phyloP scores from a whole-genome alignment of 768 basidiomycete species.

The Porpolomopsis calyptriformis region DNA sequence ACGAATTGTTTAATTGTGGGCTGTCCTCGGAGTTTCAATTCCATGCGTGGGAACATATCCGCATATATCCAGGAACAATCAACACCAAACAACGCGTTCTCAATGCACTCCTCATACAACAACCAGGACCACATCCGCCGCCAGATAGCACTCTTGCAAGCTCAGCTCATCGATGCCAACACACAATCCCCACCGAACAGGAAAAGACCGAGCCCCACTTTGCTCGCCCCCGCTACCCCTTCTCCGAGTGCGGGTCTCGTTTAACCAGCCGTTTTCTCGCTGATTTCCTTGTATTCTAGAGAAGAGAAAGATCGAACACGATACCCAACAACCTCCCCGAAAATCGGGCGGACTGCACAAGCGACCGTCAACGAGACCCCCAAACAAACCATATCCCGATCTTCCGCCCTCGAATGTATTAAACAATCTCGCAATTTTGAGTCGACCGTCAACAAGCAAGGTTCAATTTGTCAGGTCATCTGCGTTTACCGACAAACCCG shows the following conservation, averaged over 20 bases:
- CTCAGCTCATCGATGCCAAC: conserved; percentile 37
- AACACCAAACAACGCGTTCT: conserved; percentile 8
- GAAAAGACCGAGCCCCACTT: conserved; percentile 28
- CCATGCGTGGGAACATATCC: conserved; percentile 3
- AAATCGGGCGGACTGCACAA: too few relatives aligned
- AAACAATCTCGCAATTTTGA: conserved; percentile 36
- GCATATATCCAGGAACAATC: conserved; percentile 14
- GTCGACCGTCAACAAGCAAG: conserved; percentile 7
- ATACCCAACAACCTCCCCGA: conserved; percentile 1
- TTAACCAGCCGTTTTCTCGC: neutral
- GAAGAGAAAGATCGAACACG: conserved; percentile 29
- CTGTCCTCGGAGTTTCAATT: conserved; percentile 25
- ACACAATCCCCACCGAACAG: conserved; percentile 36
- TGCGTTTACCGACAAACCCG: conserved; percentile 29
- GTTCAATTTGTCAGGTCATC: conserved; percentile 10
- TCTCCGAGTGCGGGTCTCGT: conserved; percentile 47
- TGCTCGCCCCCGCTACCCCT: conserved; percentile 49
- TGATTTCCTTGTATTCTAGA: conserved; percentile 8
- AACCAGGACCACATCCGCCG: conserved; percentile 39
- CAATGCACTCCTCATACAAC: conserved; percentile 48
- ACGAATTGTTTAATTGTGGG: neutral
- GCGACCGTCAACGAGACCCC: too few relatives aligned
- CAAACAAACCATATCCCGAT: too few relatives aligned
- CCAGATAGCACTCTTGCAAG: conserved; percentile 47
- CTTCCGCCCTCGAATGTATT: conserved; percentile 45